Conservation (phyloP, 176 grass and related monocot species). For the Tuctoria greenei region DNA sequence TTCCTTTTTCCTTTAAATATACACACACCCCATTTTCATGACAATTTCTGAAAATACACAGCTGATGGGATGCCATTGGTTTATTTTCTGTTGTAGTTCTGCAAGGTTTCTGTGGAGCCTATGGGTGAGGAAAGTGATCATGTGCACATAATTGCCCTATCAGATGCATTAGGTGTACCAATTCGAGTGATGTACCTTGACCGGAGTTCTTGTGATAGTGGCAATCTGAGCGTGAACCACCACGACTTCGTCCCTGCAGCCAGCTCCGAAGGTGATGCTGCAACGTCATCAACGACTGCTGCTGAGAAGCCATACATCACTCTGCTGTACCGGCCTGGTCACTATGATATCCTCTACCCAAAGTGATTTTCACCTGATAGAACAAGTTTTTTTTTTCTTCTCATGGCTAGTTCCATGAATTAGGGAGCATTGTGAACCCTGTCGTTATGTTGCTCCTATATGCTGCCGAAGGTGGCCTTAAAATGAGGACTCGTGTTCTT, state of each 20-base stretch:
- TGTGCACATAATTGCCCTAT: slow-evolving; percentile 89
- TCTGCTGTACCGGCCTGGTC: slow-evolving; percentile 89
- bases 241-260: slow-evolving; percentile 74
- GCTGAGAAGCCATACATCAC: slow-evolving; percentile 64
- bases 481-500: slow-evolving; percentile 33
- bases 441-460: too few species aligned
- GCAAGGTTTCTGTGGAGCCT: slow-evolving; percentile 80
- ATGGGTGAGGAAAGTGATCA: slow-evolving; percentile 98
- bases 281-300: slow-evolving; percentile 20
- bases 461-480: slow-evolving; percentile 66
- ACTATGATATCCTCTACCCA: slow-evolving; percentile 94
- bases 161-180: slow-evolving; percentile 83
- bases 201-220: slow-evolving; percentile 58
- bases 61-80: slow-evolving; percentile 2
- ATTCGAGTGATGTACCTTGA: slow-evolving; percentile 94
- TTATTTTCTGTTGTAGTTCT: slow-evolving; percentile 82
- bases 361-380: slow-evolving; percentile 34
- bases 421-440: slow-evolving; percentile 29
- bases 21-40: not conserved
- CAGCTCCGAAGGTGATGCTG: slow-evolving; percentile 24
- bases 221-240: slow-evolving; percentile 57
- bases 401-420: slow-evolving; percentile 24
- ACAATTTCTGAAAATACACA: slow-evolving; percentile 3
- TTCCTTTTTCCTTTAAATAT: too few species aligned
- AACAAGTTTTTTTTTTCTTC: slow-evolving; percentile 8